phyloP scores from a whole-genome alignment of 108 stramenopile species.

The Schizochytrium sp. region DNA sequence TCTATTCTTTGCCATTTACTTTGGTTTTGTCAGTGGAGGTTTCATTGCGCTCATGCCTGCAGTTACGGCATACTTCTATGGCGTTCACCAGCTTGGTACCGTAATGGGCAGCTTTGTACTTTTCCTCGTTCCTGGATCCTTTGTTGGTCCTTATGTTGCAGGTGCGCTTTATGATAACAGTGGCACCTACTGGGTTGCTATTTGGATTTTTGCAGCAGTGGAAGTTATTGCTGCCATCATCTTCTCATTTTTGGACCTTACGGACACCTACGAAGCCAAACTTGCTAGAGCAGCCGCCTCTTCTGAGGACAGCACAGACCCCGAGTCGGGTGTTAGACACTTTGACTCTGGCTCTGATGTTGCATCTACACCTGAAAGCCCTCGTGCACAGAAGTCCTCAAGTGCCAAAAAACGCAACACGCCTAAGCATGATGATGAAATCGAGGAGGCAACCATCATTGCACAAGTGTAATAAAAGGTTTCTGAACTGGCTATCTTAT shows the following conservation, averaged over 20 bases:
- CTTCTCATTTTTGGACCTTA: slow-evolving; percentile 46
- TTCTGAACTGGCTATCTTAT: too few species aligned
- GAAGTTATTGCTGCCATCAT: slow-evolving; percentile 14
- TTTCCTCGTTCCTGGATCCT: slow-evolving; percentile 51
- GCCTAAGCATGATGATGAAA: too few species aligned
- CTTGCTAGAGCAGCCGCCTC: not conserved
- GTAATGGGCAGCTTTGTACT: slow-evolving; percentile 52
- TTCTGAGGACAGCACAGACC: too few species aligned
- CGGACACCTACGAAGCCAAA: not conserved
- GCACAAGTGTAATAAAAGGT: not conserved
- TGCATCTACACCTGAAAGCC: not conserved
- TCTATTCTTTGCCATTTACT: slow-evolving; percentile 24
- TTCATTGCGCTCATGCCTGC: slow-evolving; percentile 47
- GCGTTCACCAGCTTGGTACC: slow-evolving; percentile 22
- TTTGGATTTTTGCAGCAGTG: slow-evolving; percentile 34
- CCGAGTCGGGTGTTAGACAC: not conserved
- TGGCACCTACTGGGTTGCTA: slow-evolving; percentile 4
- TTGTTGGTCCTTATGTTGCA: slow-evolving; percentile 25
- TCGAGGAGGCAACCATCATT: not conserved
- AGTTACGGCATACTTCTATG: slow-evolving; percentile 28
- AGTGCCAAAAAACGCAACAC: too few species aligned
- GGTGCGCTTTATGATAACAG: slow-evolving; percentile 6
- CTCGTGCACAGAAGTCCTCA: not conserved
- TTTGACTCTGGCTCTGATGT: not conserved
- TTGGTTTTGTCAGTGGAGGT: slow-evolving; percentile 50